These are phyloP conservation scores for Lenwebbia sp. DNA, from an alignment of 345 rosid species.

Conservation along the genomic window DNA sequence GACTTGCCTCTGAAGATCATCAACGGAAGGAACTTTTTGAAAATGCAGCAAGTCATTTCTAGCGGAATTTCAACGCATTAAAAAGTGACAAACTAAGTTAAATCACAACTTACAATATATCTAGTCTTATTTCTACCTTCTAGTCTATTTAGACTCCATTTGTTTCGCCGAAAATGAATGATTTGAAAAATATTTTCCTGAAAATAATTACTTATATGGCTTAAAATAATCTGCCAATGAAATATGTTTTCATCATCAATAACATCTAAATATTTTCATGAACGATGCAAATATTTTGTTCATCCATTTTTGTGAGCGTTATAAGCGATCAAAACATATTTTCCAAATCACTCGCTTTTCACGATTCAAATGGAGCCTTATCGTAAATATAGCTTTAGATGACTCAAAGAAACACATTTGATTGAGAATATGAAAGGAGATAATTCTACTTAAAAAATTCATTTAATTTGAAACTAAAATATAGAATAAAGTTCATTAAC, in stretches of 20 bases:
- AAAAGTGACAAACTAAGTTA: not conserved
- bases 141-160: not conserved
- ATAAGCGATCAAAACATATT: no score
- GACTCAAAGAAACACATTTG: not conserved
- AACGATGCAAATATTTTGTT: no score
- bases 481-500: not conserved
- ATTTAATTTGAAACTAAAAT: not conserved
- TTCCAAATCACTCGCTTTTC: no score
- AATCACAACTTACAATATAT: not conserved
- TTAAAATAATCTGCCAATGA: no score
- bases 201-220: no score
- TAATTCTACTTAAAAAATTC: not conserved
- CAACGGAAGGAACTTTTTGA: not conserved
- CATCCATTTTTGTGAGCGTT: no score
- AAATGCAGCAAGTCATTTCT: not conserved
- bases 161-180: no score
- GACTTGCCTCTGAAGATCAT: not conserved
- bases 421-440: not conserved
- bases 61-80: no score
- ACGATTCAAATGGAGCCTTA: no score
- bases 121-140: not conserved
- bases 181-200: no score
- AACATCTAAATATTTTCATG: no score
- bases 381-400: not conserved
- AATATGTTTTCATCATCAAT: no score